These are phyloP conservation scores for Schwanniomyces sp. DNA, from an alignment of 805 yeast species.

Conservation along the genomic window DNA sequence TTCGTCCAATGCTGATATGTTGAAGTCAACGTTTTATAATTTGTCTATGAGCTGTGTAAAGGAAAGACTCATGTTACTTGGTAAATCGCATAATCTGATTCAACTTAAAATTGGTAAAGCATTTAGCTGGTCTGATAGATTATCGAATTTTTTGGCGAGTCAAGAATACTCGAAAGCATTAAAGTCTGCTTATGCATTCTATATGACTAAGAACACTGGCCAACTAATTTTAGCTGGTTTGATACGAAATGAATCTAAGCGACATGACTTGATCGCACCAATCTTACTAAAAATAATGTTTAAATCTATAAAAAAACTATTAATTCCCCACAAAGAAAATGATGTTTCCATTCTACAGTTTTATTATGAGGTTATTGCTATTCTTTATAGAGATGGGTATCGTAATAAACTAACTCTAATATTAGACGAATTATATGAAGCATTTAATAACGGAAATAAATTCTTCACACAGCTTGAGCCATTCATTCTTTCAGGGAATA, in stretches of 20 bases:
- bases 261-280: slow-evolving; percentile 51
- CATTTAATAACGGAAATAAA: slow-evolving; percentile 23
- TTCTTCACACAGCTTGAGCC: slow-evolving; percentile 57
- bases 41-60: slow-evolving; percentile 19
- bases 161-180: slow-evolving; percentile 58
- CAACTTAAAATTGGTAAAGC: slow-evolving; percentile 58
- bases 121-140: slow-evolving; percentile 68
- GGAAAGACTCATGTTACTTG: slow-evolving; percentile 19
- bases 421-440: slow-evolving; percentile 30
- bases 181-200: slow-evolving; percentile 53
- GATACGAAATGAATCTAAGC: slow-evolving; percentile 42
- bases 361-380: slow-evolving; percentile 12
- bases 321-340: slow-evolving; percentile 19
- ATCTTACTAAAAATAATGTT: slow-evolving; percentile 58
- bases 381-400: slow-evolving; percentile 4
- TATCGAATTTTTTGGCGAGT: slow-evolving; percentile 46
- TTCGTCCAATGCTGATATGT: neutral
- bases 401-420: slow-evolving; percentile 47
- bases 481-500: slow-evolving; percentile 46
- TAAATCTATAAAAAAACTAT: slow-evolving; percentile 48
- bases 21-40: neutral
- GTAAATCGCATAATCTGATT: slow-evolving; percentile 37
- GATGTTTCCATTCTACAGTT: slow-evolving; percentile 22
- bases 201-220: slow-evolving; percentile 40
- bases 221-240: slow-evolving; percentile 56